Evolutionary conservation across 352 stramenopile species (phyloP).

Genomic region (Phytophthora rubi): DNA sequence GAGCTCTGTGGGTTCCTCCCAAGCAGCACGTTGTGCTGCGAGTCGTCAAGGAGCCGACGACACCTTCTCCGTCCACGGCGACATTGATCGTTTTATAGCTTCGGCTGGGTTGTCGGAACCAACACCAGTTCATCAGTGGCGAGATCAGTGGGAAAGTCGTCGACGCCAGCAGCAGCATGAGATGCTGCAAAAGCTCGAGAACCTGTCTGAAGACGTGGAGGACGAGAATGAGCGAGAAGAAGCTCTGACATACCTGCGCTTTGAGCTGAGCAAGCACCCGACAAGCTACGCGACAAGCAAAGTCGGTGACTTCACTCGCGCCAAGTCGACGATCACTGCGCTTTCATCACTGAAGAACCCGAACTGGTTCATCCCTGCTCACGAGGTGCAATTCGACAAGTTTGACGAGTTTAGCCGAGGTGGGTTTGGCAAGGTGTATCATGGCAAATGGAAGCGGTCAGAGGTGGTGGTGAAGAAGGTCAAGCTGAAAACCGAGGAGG

Average conservation of each 20-base stretch:
- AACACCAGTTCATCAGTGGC: constrained; percentile 5
- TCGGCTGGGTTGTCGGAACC: neutral
- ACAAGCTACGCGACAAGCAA: constrained; percentile 12
- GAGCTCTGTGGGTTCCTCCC: neutral
- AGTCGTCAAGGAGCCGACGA: constrained; percentile 17
- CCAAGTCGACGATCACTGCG: neutral
- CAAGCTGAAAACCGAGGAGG: constrained; percentile 12
- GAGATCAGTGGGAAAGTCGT: constrained; percentile 12
- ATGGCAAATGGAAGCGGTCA: constrained; percentile 24
- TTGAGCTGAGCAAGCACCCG: constrained; percentile 23
- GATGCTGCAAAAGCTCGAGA: constrained; percentile 7
- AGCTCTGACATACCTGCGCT: constrained; percentile 15
- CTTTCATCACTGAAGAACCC: neutral
- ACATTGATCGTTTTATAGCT: constrained; percentile 12
- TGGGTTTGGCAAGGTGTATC: constrained; percentile 18
- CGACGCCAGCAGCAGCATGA: constrained; percentile 14
- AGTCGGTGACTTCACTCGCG: constrained; percentile 1
- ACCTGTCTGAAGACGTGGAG: constrained; percentile 2
- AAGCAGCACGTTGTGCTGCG: constrained; percentile 9
- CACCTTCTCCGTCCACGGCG: constrained; percentile 8
- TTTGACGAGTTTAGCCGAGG: constrained; percentile 24
- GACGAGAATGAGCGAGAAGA: constrained; percentile 18
- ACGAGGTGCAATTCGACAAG: constrained; percentile 30
- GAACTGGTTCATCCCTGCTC: constrained; percentile 19
- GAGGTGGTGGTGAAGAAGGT: constrained; percentile 33